Base-by-base conservation (phyloP, 2,329 filamentous ascomycete genomes). In the Alternaria sp. region DNA sequence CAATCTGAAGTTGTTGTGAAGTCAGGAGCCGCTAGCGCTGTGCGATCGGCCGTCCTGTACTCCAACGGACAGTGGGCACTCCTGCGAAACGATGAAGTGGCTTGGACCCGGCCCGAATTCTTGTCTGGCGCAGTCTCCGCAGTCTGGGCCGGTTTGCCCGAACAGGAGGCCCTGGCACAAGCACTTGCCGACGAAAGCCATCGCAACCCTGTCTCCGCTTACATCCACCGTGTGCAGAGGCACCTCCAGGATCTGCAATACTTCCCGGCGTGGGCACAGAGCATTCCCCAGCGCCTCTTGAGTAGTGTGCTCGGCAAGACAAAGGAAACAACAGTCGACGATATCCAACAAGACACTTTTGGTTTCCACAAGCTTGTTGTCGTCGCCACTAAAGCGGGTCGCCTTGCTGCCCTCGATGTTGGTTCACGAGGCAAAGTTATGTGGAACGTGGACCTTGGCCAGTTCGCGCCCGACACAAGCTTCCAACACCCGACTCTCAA, bases 311-410 rank as follows among this genome's bases (percentile, higher is more conserved):
- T 81, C 21, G 81, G 81, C 64, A 90, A 88, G 67, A 83, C 93
- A 15, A 88, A 89, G 30, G 86, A 87, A 0, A 84, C 86, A 9
- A 81, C 84, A 15, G 73, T 80, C 1, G 80, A 83, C 26, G 83
- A 84, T 7, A 82, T 90, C n/a, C 81, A 83, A 17, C 85, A 89
- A 15, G 91, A 96, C 72, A 88, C 85, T 43, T 98, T 98, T 78
- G 95, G 95, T 5, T 95, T 97, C 80, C 90, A 92, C 78, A 97
- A 97, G 80, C 83, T 95, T 30, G 87, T 94, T 6, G 84, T 97
- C 61, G 83, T 97, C 54, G 93, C 91, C 6, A 97, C 94, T 2
- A 86, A 88, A 58, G 90, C 89, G 60, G 94, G 94, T 13, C 90
- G 91, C 67, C 82, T 98, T 17, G 91, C 94, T 68, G 93, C 90